These are phyloP conservation scores for Verticillium alfalfae DNA, from an alignment of 2,329 filamentous ascomycete species.

Conservation along the genomic window DNA sequence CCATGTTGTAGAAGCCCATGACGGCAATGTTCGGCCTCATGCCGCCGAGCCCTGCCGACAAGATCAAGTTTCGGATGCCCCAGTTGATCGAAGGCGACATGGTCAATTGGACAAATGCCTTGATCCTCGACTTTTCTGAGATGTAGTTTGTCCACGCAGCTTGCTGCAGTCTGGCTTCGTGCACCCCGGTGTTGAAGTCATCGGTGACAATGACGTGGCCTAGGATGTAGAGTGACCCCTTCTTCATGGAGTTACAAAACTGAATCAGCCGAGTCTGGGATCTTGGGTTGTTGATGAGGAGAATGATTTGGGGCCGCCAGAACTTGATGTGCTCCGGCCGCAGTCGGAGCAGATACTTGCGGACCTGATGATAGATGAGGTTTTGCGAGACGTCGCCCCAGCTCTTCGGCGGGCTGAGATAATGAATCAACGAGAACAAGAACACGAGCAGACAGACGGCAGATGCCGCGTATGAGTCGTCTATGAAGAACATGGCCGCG, in stretches of 20 bases:
- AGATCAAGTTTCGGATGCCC: slow-evolving; percentile 76
- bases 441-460: slow-evolving; percentile 69
- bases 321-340: slow-evolving; percentile 89
- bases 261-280: slow-evolving; percentile 78
- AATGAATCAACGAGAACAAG: slow-evolving; percentile 82
- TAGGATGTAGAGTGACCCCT: slow-evolving; percentile 77
- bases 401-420: slow-evolving; percentile 75
- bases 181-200: slow-evolving; percentile 72
- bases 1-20: slow-evolving; percentile 73
- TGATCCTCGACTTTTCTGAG: slow-evolving; percentile 73
- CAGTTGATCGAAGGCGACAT: slow-evolving; percentile 80
- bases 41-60: slow-evolving; percentile 76
- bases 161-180: slow-evolving; percentile 77
- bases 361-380: slow-evolving; percentile 78
- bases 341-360: slow-evolving; percentile 80
- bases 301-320: slow-evolving; percentile 82
- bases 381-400: slow-evolving; percentile 91
- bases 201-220: slow-evolving; percentile 84
- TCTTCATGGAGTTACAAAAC: slow-evolving; percentile 89
- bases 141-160: slow-evolving; percentile 82
- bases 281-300: slow-evolving; percentile 79
- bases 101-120: slow-evolving; percentile 82
- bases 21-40: slow-evolving; percentile 88
- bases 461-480: slow-evolving; percentile 71
- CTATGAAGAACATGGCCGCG: slow-evolving; percentile 84